Evolutionary conservation across 768 basidiomycete genomes (phyloP), one percentile per base, ranked within the genome.

Genomic region (Hypholoma sublateritium): DNA sequence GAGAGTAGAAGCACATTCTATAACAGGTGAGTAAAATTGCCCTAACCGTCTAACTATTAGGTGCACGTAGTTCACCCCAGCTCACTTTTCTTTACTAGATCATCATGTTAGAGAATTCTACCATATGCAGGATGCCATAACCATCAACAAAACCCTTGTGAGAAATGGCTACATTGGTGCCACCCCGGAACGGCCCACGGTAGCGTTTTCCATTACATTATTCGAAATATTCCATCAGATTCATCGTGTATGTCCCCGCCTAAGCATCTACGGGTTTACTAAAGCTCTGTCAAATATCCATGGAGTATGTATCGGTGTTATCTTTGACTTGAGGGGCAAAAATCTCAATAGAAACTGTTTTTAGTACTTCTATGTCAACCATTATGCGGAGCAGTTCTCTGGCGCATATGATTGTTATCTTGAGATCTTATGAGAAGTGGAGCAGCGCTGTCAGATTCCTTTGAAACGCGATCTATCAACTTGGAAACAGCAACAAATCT

Each of bases 361-460:
- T 21, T 32, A 53, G 52, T 11, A 19, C 28, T 5, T 17, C 4
- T 32, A 43, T 24, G 22, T 3, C 3, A 36, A 36, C n/a, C 39
- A 53, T n/a, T 41, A 19, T 16, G 52, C 52, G 9, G 52, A 53
- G n/a, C 52, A 53, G n/a, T 44, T 53, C 22, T 39, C n/a, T 4
- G 22, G 24, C 13, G 52, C 52, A 4, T 53, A 53, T 28, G 41
- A 53, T 44, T 42, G 39, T 28, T 53, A 53, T 34, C 52, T 53
- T 7, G 39, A 42, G 9, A 42, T 53, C n/a, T 24, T 53, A 11
- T n/a, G 24, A 16, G 52, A 42, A 12, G 52, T 42, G 3, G 24
- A 53, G 6, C 19, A n/a, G 5, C 39, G 25, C 11, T 42, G n/a
- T n/a, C 24, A 42, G 8, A 17, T 17, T 12, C 39, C 41, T 4